A percentile compares a stretch with the other conserved stretches of the same genome.
Conservation (phyloP, 1,139 yeast species). For the Chernovozyma aurita region DNA sequence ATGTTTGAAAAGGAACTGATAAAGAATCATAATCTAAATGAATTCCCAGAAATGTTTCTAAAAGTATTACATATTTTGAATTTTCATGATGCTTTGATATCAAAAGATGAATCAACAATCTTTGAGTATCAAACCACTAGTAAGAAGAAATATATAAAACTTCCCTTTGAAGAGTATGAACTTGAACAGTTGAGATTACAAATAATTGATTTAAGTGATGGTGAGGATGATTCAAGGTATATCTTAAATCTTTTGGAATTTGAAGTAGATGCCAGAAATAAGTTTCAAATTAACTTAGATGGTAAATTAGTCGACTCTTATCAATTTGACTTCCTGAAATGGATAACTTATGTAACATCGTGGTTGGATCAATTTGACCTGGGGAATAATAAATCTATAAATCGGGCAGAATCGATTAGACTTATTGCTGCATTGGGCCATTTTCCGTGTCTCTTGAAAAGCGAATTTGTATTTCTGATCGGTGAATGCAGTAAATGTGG, state of each 20-base stretch:
- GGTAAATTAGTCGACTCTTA: neutral
- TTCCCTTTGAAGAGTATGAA: slow-evolving; percentile 17
- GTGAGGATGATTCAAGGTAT: slow-evolving; percentile 3
- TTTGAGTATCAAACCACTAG: slow-evolving; percentile 14
- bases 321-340: slow-evolving; percentile 13
- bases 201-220: neutral
- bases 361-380: neutral
- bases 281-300: neutral
- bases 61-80: slow-evolving; percentile 19
- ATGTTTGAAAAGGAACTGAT: neutral
- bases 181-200: slow-evolving; percentile 12
- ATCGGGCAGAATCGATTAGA: slow-evolving; percentile 19
- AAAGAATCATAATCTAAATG: neutral
- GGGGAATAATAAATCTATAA: neutral
- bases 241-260: slow-evolving; percentile 9
- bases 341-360: slow-evolving; percentile 20
- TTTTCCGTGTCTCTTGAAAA: slow-evolving; percentile 36
- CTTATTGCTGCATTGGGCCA: slow-evolving; percentile 39
- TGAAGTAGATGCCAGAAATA: slow-evolving; percentile 5
- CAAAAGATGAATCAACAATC: slow-evolving; percentile 9
- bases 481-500: slow-evolving; percentile 43
- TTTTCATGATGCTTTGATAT: slow-evolving; percentile 12
- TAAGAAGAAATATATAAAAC: slow-evolving; percentile 12
- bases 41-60: slow-evolving; percentile 11
- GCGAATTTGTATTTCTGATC: slow-evolving; percentile 24